Evolutionary conservation across 2,329 filamentous ascomycete species (phyloP).

Genomic region (Geoglossum cookeanum): DNA sequence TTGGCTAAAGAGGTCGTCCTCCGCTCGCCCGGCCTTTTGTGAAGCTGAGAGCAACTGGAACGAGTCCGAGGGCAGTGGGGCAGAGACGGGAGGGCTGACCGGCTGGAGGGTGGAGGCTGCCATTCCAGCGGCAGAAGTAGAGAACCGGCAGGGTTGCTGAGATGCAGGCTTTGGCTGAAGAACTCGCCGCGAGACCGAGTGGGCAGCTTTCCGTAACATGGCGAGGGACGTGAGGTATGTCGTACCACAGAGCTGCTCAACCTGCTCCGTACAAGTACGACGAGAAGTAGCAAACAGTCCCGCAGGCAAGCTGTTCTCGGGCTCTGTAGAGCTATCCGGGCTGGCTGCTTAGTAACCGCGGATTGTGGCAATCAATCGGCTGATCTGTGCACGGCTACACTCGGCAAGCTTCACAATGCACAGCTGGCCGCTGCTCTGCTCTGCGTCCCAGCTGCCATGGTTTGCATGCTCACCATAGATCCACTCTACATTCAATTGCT

Average conservation of each 20-base stretch:
- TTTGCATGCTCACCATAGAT: no score
- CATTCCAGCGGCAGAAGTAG: conserved; percentile 30
- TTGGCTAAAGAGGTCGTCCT: conserved; percentile 69
- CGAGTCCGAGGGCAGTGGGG: conserved; percentile 46
- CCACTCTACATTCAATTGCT: not conserved
- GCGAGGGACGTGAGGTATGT: not conserved
- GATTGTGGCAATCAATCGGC: not conserved
- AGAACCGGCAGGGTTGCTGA: conserved; percentile 20
- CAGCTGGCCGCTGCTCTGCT: not conserved
- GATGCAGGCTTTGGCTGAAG: conserved; percentile 6
- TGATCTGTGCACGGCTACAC: not conserved
- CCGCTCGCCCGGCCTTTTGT: conserved; percentile 58
- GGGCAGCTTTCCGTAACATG: conserved; percentile 21
- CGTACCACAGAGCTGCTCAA: not conserved
- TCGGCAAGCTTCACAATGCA: not conserved
- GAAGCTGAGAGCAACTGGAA: conserved; percentile 71
- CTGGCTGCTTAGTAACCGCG: no score
- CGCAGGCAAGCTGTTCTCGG: no score
- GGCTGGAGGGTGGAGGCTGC: conserved; percentile 29
- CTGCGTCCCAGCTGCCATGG: no score
- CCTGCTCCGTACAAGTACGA: not conserved
- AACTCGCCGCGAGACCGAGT: conserved; percentile 17
- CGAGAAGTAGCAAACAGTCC: no score
- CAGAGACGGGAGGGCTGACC: conserved; percentile 42
- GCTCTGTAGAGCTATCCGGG: no score